phyloP scores from a whole-genome alignment of 192 early-diverging fungal species.

The Coemansia furcata region DNA sequence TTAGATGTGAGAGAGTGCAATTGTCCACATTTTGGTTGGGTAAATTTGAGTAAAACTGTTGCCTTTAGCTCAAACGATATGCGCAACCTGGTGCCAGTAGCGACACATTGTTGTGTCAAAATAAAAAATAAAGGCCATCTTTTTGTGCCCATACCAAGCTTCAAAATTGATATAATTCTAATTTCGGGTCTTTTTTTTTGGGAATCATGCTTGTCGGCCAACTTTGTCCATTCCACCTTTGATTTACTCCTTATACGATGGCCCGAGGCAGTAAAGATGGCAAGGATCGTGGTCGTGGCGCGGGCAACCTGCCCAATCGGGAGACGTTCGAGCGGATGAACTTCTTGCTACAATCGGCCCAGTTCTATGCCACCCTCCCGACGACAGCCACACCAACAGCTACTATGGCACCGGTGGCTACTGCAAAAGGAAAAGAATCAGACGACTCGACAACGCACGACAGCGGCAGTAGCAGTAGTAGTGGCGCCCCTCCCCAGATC shows the following conservation, averaged over 20 bases:
- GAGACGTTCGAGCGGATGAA: slow-evolving; percentile 48
- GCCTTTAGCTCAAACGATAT: background rate
- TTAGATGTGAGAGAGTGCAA: background rate
- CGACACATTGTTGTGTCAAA: background rate
- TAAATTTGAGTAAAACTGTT: background rate
- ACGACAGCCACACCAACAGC: background rate
- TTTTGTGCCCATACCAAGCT: background rate
- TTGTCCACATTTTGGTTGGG: background rate
- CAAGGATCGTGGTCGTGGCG: slow-evolving; percentile 1
- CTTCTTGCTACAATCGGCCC: slow-evolving; percentile 47
- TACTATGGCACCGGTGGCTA: background rate
- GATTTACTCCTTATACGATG: background rate
- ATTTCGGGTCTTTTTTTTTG: background rate
- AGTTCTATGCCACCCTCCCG: slow-evolving; percentile 19
- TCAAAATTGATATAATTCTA: background rate
- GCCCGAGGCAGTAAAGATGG: background rate
- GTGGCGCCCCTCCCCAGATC: background rate
- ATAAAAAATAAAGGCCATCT: background rate
- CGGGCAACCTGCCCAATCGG: slow-evolving; percentile 32
- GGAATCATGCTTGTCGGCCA: background rate
- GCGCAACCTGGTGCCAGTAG: background rate
- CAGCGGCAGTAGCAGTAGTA: slow-evolving; percentile 10
- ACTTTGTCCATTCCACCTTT: background rate
- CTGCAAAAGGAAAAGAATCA: slow-evolving; percentile 1
- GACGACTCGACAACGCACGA: background rate